Conservation (phyloP, 208 protist species). For the Acanthamoeba castellanii region DNA sequence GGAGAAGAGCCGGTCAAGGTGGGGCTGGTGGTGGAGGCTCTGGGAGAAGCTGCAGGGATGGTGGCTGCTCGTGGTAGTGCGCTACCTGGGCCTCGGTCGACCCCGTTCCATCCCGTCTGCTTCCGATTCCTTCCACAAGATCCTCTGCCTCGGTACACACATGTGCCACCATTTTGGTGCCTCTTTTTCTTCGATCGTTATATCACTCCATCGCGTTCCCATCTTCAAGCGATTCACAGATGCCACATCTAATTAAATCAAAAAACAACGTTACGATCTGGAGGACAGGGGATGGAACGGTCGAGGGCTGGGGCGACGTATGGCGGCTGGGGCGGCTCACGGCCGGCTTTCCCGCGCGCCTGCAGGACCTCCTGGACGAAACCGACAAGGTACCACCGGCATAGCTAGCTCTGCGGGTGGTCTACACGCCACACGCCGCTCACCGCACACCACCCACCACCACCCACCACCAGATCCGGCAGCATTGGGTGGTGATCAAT, state of each 20-base stretch:
- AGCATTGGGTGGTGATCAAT: slow-evolving; percentile 29
- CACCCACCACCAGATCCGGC: neutral
- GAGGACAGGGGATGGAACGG: neutral
- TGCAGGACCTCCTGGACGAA: slow-evolving; percentile 14
- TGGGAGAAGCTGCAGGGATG: slow-evolving; percentile 26
- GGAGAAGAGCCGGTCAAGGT: neutral
- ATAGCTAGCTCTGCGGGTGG: too few species aligned
- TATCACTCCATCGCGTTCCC: too few species aligned
- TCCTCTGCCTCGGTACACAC: neutral
- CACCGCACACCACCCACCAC: too few species aligned
- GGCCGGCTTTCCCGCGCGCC: neutral
- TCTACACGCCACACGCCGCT: too few species aligned
- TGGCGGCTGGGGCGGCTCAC: neutral
- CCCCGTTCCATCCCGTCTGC: neutral
- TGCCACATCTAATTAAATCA: too few species aligned
- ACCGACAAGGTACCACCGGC: neutral
- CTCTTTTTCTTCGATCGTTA: neutral
- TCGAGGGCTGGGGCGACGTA: slow-evolving; percentile 11
- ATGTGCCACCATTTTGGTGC: neutral
- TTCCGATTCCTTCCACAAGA: slow-evolving; percentile 7
- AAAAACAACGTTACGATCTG: neutral
- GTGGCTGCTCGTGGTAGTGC: slow-evolving; percentile 15
- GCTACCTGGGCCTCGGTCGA: neutral
- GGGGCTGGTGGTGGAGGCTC: neutral
- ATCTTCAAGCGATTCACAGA: too few species aligned